Evolutionary conservation across 495 filamentous ascomycete genomes (phyloP).

Genomic region (Thozetella sp.): DNA sequence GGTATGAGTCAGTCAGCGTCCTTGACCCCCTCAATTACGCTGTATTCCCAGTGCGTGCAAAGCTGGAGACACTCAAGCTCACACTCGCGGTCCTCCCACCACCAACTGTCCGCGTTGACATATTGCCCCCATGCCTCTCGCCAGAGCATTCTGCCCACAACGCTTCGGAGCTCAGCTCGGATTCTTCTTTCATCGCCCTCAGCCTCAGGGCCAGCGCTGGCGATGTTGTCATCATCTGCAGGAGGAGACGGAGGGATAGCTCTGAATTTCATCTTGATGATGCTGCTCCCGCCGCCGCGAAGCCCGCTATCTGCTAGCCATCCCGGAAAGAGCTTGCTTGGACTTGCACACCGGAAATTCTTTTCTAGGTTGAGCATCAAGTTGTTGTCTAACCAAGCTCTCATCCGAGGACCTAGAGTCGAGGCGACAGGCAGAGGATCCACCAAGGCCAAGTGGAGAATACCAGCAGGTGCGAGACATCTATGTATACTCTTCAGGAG

Average conservation of each 20-base stretch:
- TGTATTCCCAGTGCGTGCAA: constrained; percentile 49
- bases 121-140: constrained; percentile 46
- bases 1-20: neutral
- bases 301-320: constrained; percentile 44
- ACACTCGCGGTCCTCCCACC: constrained; percentile 51
- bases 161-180: constrained; percentile 32
- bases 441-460: constrained; percentile 44
- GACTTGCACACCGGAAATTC: constrained; percentile 43
- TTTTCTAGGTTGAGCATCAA: constrained; percentile 45
- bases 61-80: constrained; percentile 44
- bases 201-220: neutral
- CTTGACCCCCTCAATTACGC: constrained; percentile 45
- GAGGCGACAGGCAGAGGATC: constrained; percentile 43
- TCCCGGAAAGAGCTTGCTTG: constrained; percentile 37
- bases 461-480: constrained; percentile 34
- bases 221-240: constrained; percentile 8
- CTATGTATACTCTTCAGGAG: constrained; percentile 37
- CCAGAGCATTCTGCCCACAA: constrained; percentile 42
- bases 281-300: constrained; percentile 26
- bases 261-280: constrained; percentile 32
- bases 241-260: constrained; percentile 18
- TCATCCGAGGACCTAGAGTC: constrained; percentile 43
- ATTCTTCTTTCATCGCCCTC: constrained; percentile 9
- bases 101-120: constrained; percentile 43
- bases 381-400: constrained; percentile 48